These are phyloP conservation scores for Myxozyma geophila DNA, from an alignment of 805 yeast genomes.

Conservation along the genomic window DNA sequence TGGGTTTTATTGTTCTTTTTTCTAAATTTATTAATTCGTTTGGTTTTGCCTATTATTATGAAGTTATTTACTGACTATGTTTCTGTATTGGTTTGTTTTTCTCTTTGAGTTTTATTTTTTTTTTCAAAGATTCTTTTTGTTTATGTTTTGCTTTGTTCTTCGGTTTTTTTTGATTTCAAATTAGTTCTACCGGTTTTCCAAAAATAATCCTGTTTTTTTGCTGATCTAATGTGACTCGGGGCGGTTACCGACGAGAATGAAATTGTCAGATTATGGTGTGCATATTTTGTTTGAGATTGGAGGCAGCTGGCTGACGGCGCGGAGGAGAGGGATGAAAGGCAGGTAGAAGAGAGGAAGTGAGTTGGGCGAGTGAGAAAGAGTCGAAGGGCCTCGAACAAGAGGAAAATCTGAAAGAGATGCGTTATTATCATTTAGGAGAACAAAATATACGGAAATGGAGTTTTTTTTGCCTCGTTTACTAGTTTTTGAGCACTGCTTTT, in stretches of 20 bases:
- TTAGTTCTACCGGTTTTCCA: conserved; percentile 4
- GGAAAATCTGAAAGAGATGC: background rate
- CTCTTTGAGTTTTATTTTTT: background rate
- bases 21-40: background rate
- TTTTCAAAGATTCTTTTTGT: conserved; percentile 6
- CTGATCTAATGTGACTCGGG: background rate
- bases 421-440: conserved; percentile 3
- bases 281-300: background rate
- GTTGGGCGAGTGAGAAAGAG: conserved; percentile 12
- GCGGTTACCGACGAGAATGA: background rate
- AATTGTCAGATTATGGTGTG: background rate
- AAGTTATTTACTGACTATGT: background rate
- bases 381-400: conserved; percentile 5
- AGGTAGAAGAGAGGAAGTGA: conserved; percentile 7
- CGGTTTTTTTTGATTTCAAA: background rate
- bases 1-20: conserved; percentile 1
- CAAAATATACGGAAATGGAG: conserved; percentile 9
- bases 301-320: background rate
- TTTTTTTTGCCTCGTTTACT: background rate
- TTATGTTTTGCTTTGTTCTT: background rate
- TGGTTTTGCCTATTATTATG: background rate
- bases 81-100: background rate
- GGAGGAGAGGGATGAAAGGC: background rate
- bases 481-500: no score
- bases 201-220: conserved; percentile 9